phyloP scores from a whole-genome alignment of 768 basidiomycete species.

The Kwoniella europaea region DNA sequence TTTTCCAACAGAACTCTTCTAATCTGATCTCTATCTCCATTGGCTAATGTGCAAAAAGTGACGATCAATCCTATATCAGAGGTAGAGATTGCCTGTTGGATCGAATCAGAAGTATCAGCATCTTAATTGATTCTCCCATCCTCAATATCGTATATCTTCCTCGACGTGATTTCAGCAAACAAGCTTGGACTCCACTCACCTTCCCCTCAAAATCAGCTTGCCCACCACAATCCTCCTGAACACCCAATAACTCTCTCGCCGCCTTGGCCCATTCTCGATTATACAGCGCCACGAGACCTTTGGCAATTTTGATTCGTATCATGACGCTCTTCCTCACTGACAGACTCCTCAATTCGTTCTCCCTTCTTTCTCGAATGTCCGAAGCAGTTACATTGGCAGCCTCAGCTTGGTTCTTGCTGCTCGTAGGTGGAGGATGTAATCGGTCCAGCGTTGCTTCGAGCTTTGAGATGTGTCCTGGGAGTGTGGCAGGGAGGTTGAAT shows the following conservation, averaged over 20 bases:
- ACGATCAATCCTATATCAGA: constrained; percentile 87
- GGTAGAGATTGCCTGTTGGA: constrained; percentile 70
- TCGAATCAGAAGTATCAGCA: neutral
- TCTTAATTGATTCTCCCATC: too few relatives aligned
- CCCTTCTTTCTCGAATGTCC: constrained; percentile 42
- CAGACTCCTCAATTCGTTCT: constrained; percentile 62
- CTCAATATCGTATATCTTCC: too few relatives aligned
- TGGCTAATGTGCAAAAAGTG: constrained; percentile 80
- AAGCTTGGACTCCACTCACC: constrained; percentile 57
- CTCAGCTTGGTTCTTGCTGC: constrained; percentile 27
- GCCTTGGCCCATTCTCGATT: constrained; percentile 79
- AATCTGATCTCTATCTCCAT: constrained; percentile 71
- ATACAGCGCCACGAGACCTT: constrained; percentile 75
- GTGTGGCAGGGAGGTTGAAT: constrained; percentile 24
- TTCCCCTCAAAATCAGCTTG: constrained; percentile 80
- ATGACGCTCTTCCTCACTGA: constrained; percentile 72
- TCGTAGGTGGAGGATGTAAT: constrained; percentile 48
- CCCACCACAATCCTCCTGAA: constrained; percentile 61
- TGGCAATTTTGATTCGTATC: constrained; percentile 80
- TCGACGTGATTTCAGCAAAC: neutral
- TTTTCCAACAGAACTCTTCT: constrained; percentile 69
- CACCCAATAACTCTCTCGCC: constrained; percentile 71
- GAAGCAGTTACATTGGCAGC: constrained; percentile 52
- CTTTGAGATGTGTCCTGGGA: constrained; percentile 92
- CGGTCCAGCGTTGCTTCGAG: constrained; percentile 87